Evolutionary conservation across 2,329 filamentous ascomycete species (phyloP).

Genomic region (Podosphaera aphanis): DNA sequence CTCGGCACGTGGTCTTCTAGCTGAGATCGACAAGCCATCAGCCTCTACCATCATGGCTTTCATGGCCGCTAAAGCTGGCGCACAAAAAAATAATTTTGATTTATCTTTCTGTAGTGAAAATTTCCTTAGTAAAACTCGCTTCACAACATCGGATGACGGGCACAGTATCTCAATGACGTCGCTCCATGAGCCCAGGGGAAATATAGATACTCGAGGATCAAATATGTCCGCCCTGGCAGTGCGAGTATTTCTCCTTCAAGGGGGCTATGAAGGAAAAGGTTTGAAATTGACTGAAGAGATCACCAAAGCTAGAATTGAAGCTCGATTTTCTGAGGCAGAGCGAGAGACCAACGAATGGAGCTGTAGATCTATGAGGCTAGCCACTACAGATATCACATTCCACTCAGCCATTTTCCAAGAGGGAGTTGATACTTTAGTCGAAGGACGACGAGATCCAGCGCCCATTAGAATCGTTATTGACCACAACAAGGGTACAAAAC

Average conservation of each 20-base stretch:
- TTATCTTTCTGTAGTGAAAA: slow-evolving; percentile 56
- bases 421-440: slow-evolving; percentile 33
- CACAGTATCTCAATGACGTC: slow-evolving; percentile 45
- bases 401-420: slow-evolving; percentile 53
- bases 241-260: slow-evolving; percentile 48
- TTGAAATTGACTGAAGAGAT: slow-evolving; percentile 63
- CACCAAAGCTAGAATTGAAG: slow-evolving; percentile 65
- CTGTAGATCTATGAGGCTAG: slow-evolving; percentile 42
- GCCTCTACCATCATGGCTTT: slow-evolving; percentile 37
- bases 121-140: slow-evolving; percentile 42
- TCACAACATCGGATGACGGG: slow-evolving; percentile 46
- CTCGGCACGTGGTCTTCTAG: slow-evolving; percentile 53
- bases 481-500: slow-evolving; percentile 40
- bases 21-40: slow-evolving; percentile 66
- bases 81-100: slow-evolving; percentile 36
- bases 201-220: slow-evolving; percentile 24
- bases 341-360: slow-evolving; percentile 64
- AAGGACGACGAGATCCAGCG: slow-evolving; percentile 43
- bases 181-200: slow-evolving; percentile 33
- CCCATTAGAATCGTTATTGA: slow-evolving; percentile 52
- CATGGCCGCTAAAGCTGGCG: slow-evolving; percentile 38
- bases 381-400: slow-evolving; percentile 33
- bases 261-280: slow-evolving; percentile 56
- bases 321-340: slow-evolving; percentile 61
- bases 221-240: slow-evolving; percentile 30